Evolutionary conservation across 1,139 yeast species (phyloP).

Genomic region (Saccharomyces hybrid): DNA sequence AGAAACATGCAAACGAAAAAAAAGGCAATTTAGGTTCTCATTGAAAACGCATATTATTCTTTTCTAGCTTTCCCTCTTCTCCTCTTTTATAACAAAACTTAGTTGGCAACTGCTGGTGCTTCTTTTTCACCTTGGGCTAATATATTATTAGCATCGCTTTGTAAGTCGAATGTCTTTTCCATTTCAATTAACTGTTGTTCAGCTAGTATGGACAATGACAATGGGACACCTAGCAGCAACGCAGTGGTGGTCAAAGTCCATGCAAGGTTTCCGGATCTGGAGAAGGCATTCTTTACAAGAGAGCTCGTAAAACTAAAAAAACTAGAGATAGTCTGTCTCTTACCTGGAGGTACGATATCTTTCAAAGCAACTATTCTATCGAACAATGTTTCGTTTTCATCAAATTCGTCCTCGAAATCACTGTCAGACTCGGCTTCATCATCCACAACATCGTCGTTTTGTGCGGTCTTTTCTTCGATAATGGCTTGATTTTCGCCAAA

Average conservation of each 20-base stretch:
- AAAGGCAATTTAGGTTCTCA: not conserved
- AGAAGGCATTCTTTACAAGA: slow-evolving; percentile 41
- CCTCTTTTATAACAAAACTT: not conserved
- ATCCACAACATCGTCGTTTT: slow-evolving; percentile 22
- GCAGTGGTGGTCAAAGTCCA: slow-evolving; percentile 86
- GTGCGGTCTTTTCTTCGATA: slow-evolving; percentile 13
- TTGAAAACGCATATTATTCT: not conserved
- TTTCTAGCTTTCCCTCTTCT: not conserved
- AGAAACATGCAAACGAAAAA: not conserved
- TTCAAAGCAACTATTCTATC: slow-evolving; percentile 88
- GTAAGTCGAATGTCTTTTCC: slow-evolving; percentile 87
- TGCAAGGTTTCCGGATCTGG: slow-evolving; percentile 63
- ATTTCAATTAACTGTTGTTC: slow-evolving; percentile 91
- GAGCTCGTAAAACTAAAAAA: slow-evolving; percentile 36
- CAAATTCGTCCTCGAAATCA: slow-evolving; percentile 66
- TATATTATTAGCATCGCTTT: slow-evolving; percentile 77
- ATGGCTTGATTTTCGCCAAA: slow-evolving; percentile 20
- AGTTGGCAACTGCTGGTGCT: slow-evolving; percentile 14
- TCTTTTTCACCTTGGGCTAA: slow-evolving; percentile 61
- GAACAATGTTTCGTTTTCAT: slow-evolving; percentile 70
- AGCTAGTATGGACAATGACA: slow-evolving; percentile 78
- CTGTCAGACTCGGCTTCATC: slow-evolving; percentile 55
- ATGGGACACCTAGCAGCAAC: slow-evolving; percentile 84
- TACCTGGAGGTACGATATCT: slow-evolving; percentile 86
- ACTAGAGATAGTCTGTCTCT: slow-evolving; percentile 44